Percentiles rank a stretch among this genome's conserved stretches.
These are phyloP conservation scores for Crithidia fasciculata DNA, from an alignment of 208 protist genomes.

Conservation along the genomic window DNA sequence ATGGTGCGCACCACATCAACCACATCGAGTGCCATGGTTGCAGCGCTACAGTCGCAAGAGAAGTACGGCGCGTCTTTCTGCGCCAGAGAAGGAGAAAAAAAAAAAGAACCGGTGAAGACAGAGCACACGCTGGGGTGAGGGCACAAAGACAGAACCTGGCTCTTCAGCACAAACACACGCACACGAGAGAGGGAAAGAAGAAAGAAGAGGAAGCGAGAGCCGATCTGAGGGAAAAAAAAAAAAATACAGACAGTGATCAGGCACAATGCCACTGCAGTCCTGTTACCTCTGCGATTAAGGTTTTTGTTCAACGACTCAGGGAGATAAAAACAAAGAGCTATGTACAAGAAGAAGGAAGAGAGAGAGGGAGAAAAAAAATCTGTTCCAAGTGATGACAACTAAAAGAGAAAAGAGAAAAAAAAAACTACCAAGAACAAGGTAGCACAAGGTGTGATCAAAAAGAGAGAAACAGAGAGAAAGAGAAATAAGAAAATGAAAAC, in stretches of 20 bases:
- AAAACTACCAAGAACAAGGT: neutral
- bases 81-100: neutral
- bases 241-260: no score
- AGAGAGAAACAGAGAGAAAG: neutral
- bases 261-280: no score
- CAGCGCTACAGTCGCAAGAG: neutral
- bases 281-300: no score
- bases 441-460: neutral
- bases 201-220: no score
- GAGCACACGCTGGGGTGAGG: no score
- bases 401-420: neutral
- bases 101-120: neutral
- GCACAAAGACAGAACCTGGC: no score
- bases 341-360: neutral
- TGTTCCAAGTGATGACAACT: neutral
- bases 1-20: conserved; percentile 16
- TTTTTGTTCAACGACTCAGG: neutral
- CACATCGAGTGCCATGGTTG: neutral
- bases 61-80: neutral
- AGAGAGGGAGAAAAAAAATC: neutral
- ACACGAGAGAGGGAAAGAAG: no score
- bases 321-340: neutral
- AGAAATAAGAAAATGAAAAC: conserved; percentile 10
- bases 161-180: no score
- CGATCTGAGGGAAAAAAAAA: no score